phyloP scores from a whole-genome alignment of 768 basidiomycete species.

The Tylopilus felleus region DNA sequence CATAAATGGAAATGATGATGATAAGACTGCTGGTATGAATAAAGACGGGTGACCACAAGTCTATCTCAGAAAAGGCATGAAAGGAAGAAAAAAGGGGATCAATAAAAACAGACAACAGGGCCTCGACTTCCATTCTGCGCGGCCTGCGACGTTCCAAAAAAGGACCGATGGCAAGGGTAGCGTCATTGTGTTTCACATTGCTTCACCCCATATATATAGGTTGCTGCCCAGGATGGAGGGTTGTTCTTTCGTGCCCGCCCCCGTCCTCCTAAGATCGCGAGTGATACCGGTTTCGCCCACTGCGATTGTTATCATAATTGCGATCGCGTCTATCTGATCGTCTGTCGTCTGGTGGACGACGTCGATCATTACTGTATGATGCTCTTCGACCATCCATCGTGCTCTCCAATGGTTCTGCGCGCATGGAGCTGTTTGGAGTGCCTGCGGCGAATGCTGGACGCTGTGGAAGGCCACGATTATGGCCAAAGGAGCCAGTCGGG shows the following conservation, averaged over 20 bases:
- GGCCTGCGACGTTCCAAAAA: background rate
- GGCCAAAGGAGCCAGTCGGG: background rate
- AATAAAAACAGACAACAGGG: background rate
- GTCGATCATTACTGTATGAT: slow-evolving; percentile 15
- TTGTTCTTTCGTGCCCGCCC: background rate
- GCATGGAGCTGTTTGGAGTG: slow-evolving; percentile 8
- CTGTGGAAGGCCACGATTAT: slow-evolving; percentile 19
- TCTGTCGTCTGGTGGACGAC: slow-evolving; percentile 16
- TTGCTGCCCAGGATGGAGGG: background rate
- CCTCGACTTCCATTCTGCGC: background rate
- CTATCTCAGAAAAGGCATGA: background rate
- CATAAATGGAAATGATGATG: background rate
- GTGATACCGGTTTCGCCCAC: slow-evolving; percentile 8
- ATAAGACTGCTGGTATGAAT: slow-evolving; percentile 3
- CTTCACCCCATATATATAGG: background rate
- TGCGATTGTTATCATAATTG: slow-evolving; percentile 5
- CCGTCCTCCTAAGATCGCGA: slow-evolving; percentile 1
- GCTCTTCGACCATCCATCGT: slow-evolving; percentile 19
- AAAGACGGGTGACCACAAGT: background rate
- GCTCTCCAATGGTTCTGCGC: slow-evolving; percentile 19
- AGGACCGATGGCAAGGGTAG: background rate
- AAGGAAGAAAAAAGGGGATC: background rate
- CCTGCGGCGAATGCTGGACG: slow-evolving; percentile 5
- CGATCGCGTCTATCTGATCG: slow-evolving; percentile 10
- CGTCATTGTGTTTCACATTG: background rate